These are phyloP conservation scores for Eragrostis tef DNA, from an alignment of 202 grass and related monocot species.

Conservation along the genomic window DNA sequence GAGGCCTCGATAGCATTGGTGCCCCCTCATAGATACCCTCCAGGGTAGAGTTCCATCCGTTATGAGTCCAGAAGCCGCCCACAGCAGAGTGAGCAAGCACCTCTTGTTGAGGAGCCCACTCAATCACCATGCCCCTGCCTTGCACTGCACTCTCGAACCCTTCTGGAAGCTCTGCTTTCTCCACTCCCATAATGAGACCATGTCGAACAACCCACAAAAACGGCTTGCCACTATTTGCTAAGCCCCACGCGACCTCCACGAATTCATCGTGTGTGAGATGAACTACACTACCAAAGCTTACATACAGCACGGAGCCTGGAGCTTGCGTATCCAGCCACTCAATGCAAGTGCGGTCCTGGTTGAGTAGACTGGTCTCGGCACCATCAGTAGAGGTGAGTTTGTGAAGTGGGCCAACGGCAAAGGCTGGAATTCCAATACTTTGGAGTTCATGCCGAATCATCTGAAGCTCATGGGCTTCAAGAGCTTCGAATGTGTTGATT, in stretches of 20 bases:
- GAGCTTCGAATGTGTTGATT: constrained; percentile 58
- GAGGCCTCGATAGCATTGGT: constrained; percentile 52
- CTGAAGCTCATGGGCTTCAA: constrained; percentile 31
- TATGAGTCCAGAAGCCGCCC: constrained; percentile 63
- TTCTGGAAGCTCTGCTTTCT: constrained; percentile 25
- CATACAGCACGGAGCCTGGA: constrained; percentile 49
- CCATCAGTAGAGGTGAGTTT: background rate
- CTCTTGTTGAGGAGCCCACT: constrained; percentile 62
- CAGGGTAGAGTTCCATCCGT: constrained; percentile 66
- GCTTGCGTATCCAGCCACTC: constrained; percentile 55
- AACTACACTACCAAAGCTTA: constrained; percentile 59
- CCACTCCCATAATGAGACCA: background rate
- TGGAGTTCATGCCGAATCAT: constrained; percentile 25
- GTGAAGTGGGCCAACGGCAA: constrained; percentile 42
- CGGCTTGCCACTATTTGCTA: constrained; percentile 45
- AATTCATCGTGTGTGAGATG: constrained; percentile 38
- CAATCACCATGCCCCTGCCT: constrained; percentile 32
- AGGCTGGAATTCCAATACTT: background rate
- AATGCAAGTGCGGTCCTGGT: constrained; percentile 48
- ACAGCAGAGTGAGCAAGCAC: constrained; percentile 55
- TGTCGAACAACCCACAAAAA: constrained; percentile 67
- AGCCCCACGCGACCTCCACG: constrained; percentile 39
- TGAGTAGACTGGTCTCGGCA: constrained; percentile 28
- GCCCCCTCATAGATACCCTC: constrained; percentile 62
- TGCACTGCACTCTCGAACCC: constrained; percentile 20